Percentiles rank a stretch among this genome's conserved stretches.
These are phyloP conservation scores for Knoxdaviesia capensis DNA, from an alignment of 2,329 filamentous ascomycete genomes.

Conservation along the genomic window DNA sequence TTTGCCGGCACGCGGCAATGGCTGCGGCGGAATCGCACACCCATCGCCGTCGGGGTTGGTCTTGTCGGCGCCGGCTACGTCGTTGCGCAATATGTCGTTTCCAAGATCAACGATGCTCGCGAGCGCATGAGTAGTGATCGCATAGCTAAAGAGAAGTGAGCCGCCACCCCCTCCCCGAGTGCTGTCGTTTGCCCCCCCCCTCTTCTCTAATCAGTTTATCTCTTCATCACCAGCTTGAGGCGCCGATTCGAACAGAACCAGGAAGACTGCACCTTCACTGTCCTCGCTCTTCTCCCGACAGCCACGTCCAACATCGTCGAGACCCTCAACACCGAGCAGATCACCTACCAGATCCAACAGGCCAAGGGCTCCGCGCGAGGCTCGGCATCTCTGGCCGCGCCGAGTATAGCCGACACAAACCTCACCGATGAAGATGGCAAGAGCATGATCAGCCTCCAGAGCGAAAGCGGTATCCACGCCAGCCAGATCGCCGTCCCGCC, in stretches of 20 bases:
- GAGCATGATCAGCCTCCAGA: constrained; percentile 56
- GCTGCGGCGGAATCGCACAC: constrained; percentile 80
- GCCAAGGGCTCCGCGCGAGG: constrained; percentile 53
- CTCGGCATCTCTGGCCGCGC: constrained; percentile 35
- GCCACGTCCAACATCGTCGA: constrained; percentile 77
- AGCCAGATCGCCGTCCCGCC: constrained; percentile 49
- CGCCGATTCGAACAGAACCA: constrained; percentile 97
- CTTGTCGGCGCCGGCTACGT: constrained; percentile 81
- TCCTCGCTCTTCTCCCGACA: constrained; percentile 84
- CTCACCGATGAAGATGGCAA: constrained; percentile 65
- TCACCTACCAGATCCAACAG: constrained; percentile 84
- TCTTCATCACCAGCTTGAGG: constrained; percentile 43
- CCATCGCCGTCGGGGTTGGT: constrained; percentile 71
- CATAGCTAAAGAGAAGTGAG: constrained; percentile 90
- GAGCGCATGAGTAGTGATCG: constrained; percentile 94
- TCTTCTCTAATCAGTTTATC: constrained; percentile 1
- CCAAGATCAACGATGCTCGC: constrained; percentile 78
- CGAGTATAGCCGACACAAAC: constrained; percentile 47
- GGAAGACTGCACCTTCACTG: constrained; percentile 94
- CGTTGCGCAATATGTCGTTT: constrained; percentile 77
- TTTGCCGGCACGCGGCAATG: constrained; percentile 63
- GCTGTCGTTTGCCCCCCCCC: neutral
- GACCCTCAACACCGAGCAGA: constrained; percentile 74
- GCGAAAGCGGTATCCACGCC: constrained; percentile 65
- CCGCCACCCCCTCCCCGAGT: constrained; percentile 2